Evolutionary conservation across 805 yeast species (phyloP), one percentile per base, ranked within the genome.

Genomic region (Helenozyma baotianmanensis): DNA sequence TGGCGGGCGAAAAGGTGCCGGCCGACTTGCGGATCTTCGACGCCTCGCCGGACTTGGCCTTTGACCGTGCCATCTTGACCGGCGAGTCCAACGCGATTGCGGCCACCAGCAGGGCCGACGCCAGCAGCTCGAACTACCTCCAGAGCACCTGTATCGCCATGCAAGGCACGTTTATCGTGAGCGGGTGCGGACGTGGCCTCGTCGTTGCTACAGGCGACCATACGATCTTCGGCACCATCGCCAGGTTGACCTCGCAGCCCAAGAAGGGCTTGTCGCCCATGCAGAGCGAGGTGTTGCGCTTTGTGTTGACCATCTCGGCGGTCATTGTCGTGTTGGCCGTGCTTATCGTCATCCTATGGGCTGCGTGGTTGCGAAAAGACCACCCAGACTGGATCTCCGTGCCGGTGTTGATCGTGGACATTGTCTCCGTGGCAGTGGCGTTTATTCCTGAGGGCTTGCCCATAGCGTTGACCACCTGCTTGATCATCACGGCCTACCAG

Each of bases 401-500:
- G 8, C 57, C 71, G 3, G 47, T 58, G 9, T 52, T 71, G 36
- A 63, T 67, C 25, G 60, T 68, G 16, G 72, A 68, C 39, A 36
- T 64, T 28, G 72, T 71, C 30, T 64, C 71, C 3, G 57, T 72
- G 26, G 62, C 68, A 1, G 74, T 72, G 25, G 64, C 78, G 1
- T 71, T 72, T 36, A 67, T 72, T 29, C 76, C 77, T 6, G 75
- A 72, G 45, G 76, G 76, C 25, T 54, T 68, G 21, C 80, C 64
- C 36, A 72, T 58, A 56, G 78, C 74, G 32, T 68, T 53, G 58
- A 74, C 70, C 45, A 72, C 64, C 38, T 78, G 59, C 46, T 54
- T 74, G 35, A 53, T 71, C 21, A 62, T 74, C 25, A 67, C 75
- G 17, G 76, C 79, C 13, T 48, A 51, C 24, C 57, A 56, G 28